Percentiles rank a stretch among this genome's conserved stretches.
Conservation (phyloP, 805 yeast genomes). For the Brettanomyces bruxellensis region DNA sequence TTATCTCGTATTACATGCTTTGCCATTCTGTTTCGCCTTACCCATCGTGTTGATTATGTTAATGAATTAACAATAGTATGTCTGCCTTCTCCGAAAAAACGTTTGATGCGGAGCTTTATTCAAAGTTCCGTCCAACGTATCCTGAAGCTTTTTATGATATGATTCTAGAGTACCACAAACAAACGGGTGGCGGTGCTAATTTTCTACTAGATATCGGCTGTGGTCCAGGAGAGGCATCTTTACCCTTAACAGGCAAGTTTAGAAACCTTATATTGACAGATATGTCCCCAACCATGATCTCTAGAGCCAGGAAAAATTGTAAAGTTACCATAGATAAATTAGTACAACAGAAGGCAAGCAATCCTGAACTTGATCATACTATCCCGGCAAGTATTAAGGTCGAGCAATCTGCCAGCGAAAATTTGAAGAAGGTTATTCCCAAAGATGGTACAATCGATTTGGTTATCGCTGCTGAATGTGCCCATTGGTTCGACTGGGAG, state of each 20-base stretch:
- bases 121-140: constrained; percentile 57
- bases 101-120: constrained; percentile 47
- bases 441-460: constrained; percentile 37
- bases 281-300: constrained; percentile 37
- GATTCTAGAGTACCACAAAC: constrained; percentile 26
- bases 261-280: constrained; percentile 36
- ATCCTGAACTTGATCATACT: neutral
- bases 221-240: constrained; percentile 45
- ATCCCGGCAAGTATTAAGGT: constrained; percentile 7
- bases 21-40: too few relatives aligned
- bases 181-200: neutral
- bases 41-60: too few relatives aligned
- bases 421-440: constrained; percentile 11
- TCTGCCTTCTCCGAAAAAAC: constrained; percentile 48
- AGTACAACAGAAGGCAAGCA: neutral
- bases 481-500: constrained; percentile 61
- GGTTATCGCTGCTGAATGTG: constrained; percentile 73
- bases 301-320: constrained; percentile 26
- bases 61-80: constrained; percentile 29
- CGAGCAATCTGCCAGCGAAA: constrained; percentile 15
- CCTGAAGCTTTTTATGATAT: constrained; percentile 40
- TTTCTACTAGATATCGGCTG: constrained; percentile 44
- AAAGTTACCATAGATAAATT: neutral
- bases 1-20: too few relatives aligned
- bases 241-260: constrained; percentile 32